Conservation (phyloP, 768 basidiomycete species). For the Mycena chlorophos region DNA sequence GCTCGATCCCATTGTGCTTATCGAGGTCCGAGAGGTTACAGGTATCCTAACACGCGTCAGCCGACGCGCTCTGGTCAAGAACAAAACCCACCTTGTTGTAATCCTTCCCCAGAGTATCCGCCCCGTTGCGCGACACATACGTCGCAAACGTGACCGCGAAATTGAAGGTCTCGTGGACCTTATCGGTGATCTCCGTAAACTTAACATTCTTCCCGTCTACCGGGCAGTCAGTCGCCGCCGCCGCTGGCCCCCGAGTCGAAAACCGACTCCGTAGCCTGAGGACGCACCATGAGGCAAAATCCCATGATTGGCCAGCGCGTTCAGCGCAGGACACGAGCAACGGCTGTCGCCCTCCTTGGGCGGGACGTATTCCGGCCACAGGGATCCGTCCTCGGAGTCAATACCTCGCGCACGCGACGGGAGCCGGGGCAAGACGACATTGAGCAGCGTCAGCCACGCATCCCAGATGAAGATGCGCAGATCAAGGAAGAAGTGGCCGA, state of each 20-base stretch:
- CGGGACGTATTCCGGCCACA: conserved; percentile 46
- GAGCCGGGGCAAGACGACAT: conserved; percentile 29
- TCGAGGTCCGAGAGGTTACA: conserved; percentile 48
- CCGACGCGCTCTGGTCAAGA: background rate
- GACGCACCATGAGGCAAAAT: conserved; percentile 20
- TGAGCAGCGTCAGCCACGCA: conserved; percentile 32
- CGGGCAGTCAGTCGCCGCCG: background rate
- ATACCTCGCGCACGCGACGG: background rate
- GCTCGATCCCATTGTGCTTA: conserved; percentile 51
- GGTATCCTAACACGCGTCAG: conserved; percentile 29
- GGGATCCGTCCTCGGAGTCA: background rate
- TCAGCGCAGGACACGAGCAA: conserved; percentile 52
- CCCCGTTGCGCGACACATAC: conserved; percentile 41
- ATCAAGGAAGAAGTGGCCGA: conserved; percentile 1
- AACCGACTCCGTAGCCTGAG: background rate
- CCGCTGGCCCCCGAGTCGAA: background rate
- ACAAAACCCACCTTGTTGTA: conserved; percentile 28
- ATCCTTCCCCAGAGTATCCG: conserved; percentile 37
- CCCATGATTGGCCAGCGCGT: conserved; percentile 61
- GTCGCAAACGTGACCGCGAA: conserved; percentile 47
- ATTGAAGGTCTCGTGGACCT: conserved; percentile 47
- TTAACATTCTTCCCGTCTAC: conserved; percentile 43
- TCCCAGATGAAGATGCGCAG: conserved; percentile 34
- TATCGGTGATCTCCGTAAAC: conserved; percentile 30
- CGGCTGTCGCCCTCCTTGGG: conserved; percentile 46